These are phyloP conservation scores for Pseudogymnoascus sp. DNA, from an alignment of 2,329 filamentous ascomycete species.

Conservation along the genomic window DNA sequence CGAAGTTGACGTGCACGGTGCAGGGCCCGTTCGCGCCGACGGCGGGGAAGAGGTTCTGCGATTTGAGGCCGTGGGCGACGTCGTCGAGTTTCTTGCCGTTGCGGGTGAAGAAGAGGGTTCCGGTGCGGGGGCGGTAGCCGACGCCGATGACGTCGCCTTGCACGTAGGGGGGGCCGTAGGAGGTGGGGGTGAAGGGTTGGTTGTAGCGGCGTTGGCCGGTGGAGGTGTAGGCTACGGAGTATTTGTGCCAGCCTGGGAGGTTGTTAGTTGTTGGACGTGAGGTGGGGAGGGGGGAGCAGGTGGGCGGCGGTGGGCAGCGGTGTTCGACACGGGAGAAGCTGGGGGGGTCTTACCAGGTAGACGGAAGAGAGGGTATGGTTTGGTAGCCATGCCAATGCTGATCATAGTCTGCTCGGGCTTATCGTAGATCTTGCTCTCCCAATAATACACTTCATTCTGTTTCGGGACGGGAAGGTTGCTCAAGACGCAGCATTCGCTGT, in stretches of 20 bases:
- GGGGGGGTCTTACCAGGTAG: constrained; percentile 65
- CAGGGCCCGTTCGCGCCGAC: constrained; percentile 94
- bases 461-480: constrained; percentile 95
- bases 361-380: constrained; percentile 91
- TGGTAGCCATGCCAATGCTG: constrained; percentile 90
- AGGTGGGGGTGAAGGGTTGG: constrained; percentile 74
- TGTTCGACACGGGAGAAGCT: neutral
- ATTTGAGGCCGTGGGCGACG: constrained; percentile 83
- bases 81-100: constrained; percentile 98
- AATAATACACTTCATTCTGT: constrained; percentile 99
- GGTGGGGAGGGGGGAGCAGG: neutral
- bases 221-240: constrained; percentile 85
- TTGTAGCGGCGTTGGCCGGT: constrained; percentile 82
- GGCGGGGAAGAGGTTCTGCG: constrained; percentile 95
- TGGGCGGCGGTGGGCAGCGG: neutral
- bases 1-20: constrained; percentile 92
- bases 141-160: constrained; percentile 96
- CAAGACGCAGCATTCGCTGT: constrained; percentile 85
- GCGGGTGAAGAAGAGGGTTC: constrained; percentile 94
- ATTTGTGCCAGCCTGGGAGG: constrained; percentile 73
- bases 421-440: constrained; percentile 98
- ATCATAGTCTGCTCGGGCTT: constrained; percentile 84
- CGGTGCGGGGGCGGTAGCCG: constrained; percentile 88
- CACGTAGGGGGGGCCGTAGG: constrained; percentile 75
- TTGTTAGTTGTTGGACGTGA: constrained; percentile 11